These are phyloP conservation scores for Aristolochia californica DNA, from an alignment of 164 flowering plant species.

Conservation along the genomic window DNA sequence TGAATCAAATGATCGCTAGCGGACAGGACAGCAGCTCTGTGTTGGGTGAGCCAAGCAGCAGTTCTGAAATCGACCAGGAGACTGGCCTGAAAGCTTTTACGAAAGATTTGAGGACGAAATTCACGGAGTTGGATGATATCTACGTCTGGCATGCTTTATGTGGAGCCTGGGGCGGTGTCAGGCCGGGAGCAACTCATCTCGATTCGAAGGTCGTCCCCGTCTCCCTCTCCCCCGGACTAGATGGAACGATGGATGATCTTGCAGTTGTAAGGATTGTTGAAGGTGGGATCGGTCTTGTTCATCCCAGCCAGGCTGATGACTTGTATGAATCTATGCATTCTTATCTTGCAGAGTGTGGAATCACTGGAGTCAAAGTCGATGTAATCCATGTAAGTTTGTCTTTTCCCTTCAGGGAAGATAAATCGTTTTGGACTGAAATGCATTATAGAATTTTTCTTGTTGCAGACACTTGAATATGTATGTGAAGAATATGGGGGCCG, in stretches of 20 bases:
- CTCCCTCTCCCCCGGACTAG: conserved; percentile 54
- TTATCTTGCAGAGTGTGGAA: conserved; percentile 49
- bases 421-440: neutral
- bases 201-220: conserved; percentile 33
- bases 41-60: conserved; percentile 7
- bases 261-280: conserved; percentile 68
- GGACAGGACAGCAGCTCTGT: conserved; percentile 7
- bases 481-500: conserved; percentile 71
- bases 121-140: conserved; percentile 68
- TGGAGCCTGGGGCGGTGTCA: conserved; percentile 93
- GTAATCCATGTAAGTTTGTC: conserved; percentile 57
- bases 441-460: neutral
- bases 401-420: neutral
- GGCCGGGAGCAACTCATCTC: conserved; percentile 60
- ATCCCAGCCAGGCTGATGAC: conserved; percentile 62
- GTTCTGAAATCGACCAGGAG: conserved; percentile 11
- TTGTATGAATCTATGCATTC: conserved; percentile 77
- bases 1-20: conserved; percentile 29
- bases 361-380: conserved; percentile 84
- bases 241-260: conserved; percentile 68
- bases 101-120: conserved; percentile 47
- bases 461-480: conserved; percentile 62
- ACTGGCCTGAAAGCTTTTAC: conserved; percentile 64
- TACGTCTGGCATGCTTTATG: conserved; percentile 85
- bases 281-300: conserved; percentile 69